Evolutionary conservation across 1,284 basidiomycete genomes (phyloP).

Genomic region (Apiotrichum akiyoshidainum): DNA sequence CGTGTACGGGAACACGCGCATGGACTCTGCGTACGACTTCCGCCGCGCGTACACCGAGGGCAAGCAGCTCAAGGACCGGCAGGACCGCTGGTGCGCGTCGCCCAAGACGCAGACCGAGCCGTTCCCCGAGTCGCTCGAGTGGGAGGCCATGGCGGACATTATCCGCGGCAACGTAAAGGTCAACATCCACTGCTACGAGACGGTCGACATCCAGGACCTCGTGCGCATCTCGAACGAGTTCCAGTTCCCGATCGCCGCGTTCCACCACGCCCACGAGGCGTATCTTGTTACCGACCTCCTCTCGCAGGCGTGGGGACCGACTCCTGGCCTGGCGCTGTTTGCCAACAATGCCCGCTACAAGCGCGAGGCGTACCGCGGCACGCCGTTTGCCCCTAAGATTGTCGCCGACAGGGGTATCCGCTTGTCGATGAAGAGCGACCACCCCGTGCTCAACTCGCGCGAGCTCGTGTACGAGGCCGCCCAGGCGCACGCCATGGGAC

Average conservation of each 20-base stretch:
- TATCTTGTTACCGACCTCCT: slow-evolving; percentile 74
- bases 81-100: slow-evolving; percentile 65
- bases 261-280: slow-evolving; percentile 64
- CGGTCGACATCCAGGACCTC: slow-evolving; percentile 66
- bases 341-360: slow-evolving; percentile 66
- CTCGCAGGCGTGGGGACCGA: slow-evolving; percentile 37
- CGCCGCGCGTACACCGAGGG: slow-evolving; percentile 67
- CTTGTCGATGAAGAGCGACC: slow-evolving; percentile 67
- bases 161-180: slow-evolving; percentile 65
- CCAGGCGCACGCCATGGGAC: slow-evolving; percentile 71
- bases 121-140: slow-evolving; percentile 75
- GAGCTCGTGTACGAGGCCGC: slow-evolving; percentile 71
- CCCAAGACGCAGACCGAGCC: slow-evolving; percentile 52
- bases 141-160: slow-evolving; percentile 83
- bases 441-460: slow-evolving; percentile 68
- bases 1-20: slow-evolving; percentile 54
- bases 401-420: slow-evolving; percentile 68
- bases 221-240: slow-evolving; percentile 71
- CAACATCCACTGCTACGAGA: slow-evolving; percentile 74
- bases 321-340: slow-evolving; percentile 72
- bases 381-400: slow-evolving; percentile 78
- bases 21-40: slow-evolving; percentile 62
- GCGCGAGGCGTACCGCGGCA: slow-evolving; percentile 77
- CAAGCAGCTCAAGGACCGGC: slow-evolving; percentile 65
- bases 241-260: slow-evolving; percentile 31